Conservation (phyloP, 495 filamentous ascomycete genomes). For the Penicillium coprophilum region DNA sequence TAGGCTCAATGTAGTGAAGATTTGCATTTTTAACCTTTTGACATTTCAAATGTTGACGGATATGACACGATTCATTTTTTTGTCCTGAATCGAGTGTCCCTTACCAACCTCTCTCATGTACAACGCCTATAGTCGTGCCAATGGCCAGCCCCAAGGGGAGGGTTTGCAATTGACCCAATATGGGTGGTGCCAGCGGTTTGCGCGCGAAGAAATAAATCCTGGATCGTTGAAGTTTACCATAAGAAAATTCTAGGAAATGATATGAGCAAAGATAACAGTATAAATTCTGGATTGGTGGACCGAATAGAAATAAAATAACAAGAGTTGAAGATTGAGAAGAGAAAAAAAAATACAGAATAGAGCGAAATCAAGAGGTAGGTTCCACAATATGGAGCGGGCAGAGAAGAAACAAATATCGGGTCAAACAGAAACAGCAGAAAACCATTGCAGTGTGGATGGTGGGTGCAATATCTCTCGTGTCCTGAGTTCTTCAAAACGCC, state of each 20-base stretch:
- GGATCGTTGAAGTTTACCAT: background rate
- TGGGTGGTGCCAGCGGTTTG: too few relatives aligned
- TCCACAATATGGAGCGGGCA: background rate
- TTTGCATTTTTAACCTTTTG: too few relatives aligned
- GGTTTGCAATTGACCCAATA: too few relatives aligned
- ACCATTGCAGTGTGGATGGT: constrained; percentile 12
- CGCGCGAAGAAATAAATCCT: background rate
- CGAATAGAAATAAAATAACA: too few relatives aligned
- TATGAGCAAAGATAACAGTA: background rate
- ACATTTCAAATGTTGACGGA: too few relatives aligned
- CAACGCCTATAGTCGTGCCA: too few relatives aligned
- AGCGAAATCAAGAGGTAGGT: background rate
- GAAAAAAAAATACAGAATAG: background rate
- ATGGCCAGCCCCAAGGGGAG: too few relatives aligned
- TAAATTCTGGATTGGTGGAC: background rate
- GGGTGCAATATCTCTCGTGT: constrained; percentile 10
- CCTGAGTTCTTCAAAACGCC: constrained; percentile 22
- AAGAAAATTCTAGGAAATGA: background rate
- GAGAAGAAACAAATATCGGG: background rate
- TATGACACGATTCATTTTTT: too few relatives aligned
- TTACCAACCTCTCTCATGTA: too few relatives aligned
- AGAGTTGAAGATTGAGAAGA: background rate
- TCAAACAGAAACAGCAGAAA: constrained; percentile 5
- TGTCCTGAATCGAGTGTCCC: too few relatives aligned
- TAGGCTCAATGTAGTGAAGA: too few relatives aligned